These are phyloP conservation scores for Naganishia cerealis DNA, from an alignment of 1,284 basidiomycete species.

Conservation along the genomic window DNA sequence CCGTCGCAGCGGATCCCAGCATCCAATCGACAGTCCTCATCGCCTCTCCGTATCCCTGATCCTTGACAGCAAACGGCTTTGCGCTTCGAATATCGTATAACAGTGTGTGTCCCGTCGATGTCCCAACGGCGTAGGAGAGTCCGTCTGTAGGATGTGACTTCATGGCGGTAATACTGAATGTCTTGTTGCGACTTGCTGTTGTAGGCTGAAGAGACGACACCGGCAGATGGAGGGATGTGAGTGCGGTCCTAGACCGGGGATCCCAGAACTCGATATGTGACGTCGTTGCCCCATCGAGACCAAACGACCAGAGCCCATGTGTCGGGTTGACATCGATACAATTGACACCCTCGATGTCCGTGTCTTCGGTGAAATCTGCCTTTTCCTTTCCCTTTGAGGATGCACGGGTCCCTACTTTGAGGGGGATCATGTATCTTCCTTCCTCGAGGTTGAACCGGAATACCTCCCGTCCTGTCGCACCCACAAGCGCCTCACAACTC, in stretches of 20 bases:
- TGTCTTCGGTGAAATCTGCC: constrained; percentile 51
- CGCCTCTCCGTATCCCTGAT: constrained; percentile 94
- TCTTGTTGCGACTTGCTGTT: constrained; percentile 42
- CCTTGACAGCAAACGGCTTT: constrained; percentile 81
- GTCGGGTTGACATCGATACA: constrained; percentile 89
- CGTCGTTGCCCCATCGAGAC: constrained; percentile 59
- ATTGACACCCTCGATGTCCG: constrained; percentile 78
- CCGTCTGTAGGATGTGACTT: constrained; percentile 78
- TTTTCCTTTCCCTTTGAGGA: constrained; percentile 18
- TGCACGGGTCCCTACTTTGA: constrained; percentile 54
- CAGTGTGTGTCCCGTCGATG: constrained; percentile 88
- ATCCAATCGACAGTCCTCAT: constrained; percentile 87
- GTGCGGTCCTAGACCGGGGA: constrained; percentile 70
- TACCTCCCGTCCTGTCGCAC: constrained; percentile 77
- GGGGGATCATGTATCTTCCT: constrained; percentile 83
- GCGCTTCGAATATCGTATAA: constrained; percentile 90
- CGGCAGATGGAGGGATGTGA: constrained; percentile 69
- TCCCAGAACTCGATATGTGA: constrained; percentile 96
- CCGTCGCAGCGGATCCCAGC: constrained; percentile 76
- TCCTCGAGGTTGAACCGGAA: constrained; percentile 94
- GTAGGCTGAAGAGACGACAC: constrained; percentile 60
- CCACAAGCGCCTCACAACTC: constrained; percentile 74
- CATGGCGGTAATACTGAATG: constrained; percentile 77
- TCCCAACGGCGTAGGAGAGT: constrained; percentile 88
- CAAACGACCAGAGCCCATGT: constrained; percentile 87